Conservation (phyloP, 1,284 basidiomycete species). For the Ceratobasidium sp. region DNA sequence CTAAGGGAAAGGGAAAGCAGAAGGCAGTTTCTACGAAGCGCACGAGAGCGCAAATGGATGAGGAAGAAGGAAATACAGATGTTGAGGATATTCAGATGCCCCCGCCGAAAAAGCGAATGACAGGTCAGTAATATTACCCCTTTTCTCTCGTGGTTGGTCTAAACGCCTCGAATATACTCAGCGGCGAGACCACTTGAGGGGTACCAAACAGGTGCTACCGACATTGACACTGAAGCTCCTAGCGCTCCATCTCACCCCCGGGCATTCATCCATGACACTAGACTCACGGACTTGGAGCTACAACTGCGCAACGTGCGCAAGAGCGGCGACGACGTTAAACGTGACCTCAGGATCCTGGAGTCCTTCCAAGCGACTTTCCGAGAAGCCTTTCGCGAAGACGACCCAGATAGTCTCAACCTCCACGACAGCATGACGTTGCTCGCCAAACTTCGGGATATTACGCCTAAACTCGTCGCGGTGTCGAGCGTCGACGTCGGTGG, state of each 20-base stretch:
- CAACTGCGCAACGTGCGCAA: constrained; percentile 39
- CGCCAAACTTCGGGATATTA: constrained; percentile 32
- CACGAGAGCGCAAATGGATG: too few relatives aligned
- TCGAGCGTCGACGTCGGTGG: constrained; percentile 12
- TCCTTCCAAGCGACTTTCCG: constrained; percentile 1
- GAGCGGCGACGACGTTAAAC: constrained; percentile 17
- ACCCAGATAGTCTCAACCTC: background rate
- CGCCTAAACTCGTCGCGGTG: constrained; percentile 22
- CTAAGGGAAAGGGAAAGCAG: constrained; percentile 21
- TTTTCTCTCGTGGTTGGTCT: background rate
- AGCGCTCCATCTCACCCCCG: background rate
- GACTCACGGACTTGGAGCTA: constrained; percentile 20
- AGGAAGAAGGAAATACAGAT: too few relatives aligned
- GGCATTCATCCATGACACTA: too few relatives aligned
- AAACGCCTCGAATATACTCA: background rate
- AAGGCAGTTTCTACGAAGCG: background rate
- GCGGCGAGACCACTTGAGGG: background rate
- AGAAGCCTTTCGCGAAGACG: constrained; percentile 18
- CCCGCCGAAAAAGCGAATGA: background rate
- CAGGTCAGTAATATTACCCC: background rate
- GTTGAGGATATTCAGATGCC: too few relatives aligned
- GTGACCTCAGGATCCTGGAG: background rate
- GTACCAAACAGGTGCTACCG: background rate
- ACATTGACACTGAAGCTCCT: constrained; percentile 15
- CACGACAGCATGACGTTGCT: constrained; percentile 10